phyloP scores from a whole-genome alignment of 345 rosid species.

The Chamaenerion angustifolium region DNA sequence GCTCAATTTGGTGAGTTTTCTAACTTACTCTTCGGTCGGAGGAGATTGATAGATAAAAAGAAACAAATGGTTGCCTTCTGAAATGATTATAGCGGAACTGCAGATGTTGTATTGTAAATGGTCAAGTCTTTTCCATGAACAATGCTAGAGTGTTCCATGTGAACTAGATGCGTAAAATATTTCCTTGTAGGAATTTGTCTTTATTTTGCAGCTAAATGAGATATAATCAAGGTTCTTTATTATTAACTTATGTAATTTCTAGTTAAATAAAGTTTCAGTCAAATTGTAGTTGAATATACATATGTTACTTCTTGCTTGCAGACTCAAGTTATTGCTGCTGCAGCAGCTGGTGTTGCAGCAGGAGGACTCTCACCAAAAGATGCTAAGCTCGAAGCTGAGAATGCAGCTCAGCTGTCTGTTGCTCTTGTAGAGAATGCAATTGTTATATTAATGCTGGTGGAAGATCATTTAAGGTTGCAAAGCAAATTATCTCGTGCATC shows the following conservation, averaged over 20 bases:
- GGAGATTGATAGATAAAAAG: too few relatives aligned
- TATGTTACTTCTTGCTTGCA: conserved; percentile 18
- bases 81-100: too few relatives aligned
- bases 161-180: too few relatives aligned
- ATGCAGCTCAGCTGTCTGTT: conserved; percentile 98
- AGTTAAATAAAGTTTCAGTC: not conserved
- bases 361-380: conserved; percentile 82
- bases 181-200: too few relatives aligned
- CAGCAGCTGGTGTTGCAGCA: conserved; percentile 99
- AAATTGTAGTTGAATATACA: not conserved
- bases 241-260: not conserved
- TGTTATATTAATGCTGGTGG: conserved; percentile 96
- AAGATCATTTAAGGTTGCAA: conserved; percentile 94
- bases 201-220: too few relatives aligned
- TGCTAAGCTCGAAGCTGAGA: conserved; percentile 79
- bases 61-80: too few relatives aligned
- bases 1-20: too few relatives aligned
- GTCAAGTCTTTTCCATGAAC: too few relatives aligned
- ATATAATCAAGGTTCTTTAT: too few relatives aligned
- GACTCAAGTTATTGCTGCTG: conserved; percentile 99
- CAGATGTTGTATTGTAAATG: too few relatives aligned
- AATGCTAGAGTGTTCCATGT: too few relatives aligned
- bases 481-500: conserved; percentile 70
- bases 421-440: conserved; percentile 97
- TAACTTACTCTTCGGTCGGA: too few relatives aligned